Evolutionary conservation across 352 stramenopile genomes (phyloP), one percentile per base, ranked within the genome.

Genomic region (Globisporangium viniferum): DNA sequence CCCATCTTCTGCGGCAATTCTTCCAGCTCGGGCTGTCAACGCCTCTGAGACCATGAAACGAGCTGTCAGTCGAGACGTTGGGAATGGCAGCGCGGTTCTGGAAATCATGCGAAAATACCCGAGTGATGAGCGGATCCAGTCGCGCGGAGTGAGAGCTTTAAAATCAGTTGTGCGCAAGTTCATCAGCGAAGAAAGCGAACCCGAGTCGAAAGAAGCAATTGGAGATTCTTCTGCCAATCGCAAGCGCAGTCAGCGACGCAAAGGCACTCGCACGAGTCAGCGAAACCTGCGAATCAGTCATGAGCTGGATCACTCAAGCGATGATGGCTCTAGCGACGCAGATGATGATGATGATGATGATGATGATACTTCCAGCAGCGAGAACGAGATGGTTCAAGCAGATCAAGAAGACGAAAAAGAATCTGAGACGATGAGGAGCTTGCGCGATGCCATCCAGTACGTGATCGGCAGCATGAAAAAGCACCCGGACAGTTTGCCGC

Each of bases 21-120:
- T 33, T 33, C 56, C 33, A 15, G 57, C 44, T n/a, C 33, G 64
- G 3, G 73, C 73, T 2, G 63, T 76, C 0, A 77, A 88, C 65
- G 70, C 78, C 5, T 74, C 77, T 0, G 75, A 73, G 1, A 78
- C 85, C 60, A 84, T 91, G 74, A 76, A 81, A 20, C 77, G 82
- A 44, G 82, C 80, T 3, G 55, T 89, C 15, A 71, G 73, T 9
- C 73, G 79, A 8, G 82, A 91, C 46, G 58, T 73, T 0, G 79
- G 80, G 1, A 73, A 89, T 46, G 77, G 80, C 0, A 75, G 65
- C 5, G 70, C 77, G 0, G 68, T 91, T 10, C 22, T 87, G 20
- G 68, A 76, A 24, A 82, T 70, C 51, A 86, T 90, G 78, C 70
- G 68, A 20, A 84, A 80, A 55, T 90, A 76, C 51, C 59, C 77